Conservation (phyloP, 306 rosid genomes). For the Hippophae rhamnoides region DNA sequence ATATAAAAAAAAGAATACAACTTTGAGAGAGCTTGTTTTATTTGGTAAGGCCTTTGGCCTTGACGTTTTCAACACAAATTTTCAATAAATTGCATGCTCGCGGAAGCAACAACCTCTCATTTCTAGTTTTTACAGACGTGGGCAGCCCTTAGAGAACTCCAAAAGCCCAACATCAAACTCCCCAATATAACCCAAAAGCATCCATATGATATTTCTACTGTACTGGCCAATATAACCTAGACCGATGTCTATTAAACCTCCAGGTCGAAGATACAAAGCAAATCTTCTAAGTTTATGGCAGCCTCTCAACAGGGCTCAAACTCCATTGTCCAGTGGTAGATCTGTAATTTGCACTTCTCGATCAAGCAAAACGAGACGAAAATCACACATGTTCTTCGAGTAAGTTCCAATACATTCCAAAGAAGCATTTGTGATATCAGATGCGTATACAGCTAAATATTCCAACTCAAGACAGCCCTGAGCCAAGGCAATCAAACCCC, state of each 20-base stretch:
- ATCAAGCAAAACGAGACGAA: conserved; percentile 86
- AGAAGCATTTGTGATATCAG: conserved; percentile 70
- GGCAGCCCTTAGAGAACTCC: conserved; percentile 74
- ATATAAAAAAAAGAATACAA: no score
- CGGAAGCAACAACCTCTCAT: conserved; percentile 91
- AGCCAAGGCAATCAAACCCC: conserved; percentile 80
- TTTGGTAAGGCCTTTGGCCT: no score
- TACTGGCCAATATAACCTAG: conserved; percentile 67
- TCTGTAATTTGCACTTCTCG: conserved; percentile 62
- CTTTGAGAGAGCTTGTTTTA: no score
- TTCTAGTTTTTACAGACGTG: conserved; percentile 84
- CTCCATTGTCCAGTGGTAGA: conserved; percentile 94
- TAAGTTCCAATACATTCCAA: conserved; percentile 61
- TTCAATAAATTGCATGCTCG: no score
- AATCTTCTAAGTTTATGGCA: conserved; percentile 77
- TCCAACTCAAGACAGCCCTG: conserved; percentile 86
- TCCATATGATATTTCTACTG: conserved; percentile 90
- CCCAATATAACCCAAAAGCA: conserved; percentile 91
- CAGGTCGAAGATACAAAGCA: conserved; percentile 77
- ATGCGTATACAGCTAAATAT: conserved; percentile 80
- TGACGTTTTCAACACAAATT: no score
- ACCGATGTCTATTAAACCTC: conserved; percentile 74
- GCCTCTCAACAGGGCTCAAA: conserved; percentile 67
- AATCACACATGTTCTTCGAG: conserved; percentile 72
- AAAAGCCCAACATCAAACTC: conserved; percentile 73